Evolutionary conservation across 2,329 filamentous ascomycete genomes (phyloP), one percentile per base, ranked within the genome.

Genomic region (Metarhizium sp.): DNA sequence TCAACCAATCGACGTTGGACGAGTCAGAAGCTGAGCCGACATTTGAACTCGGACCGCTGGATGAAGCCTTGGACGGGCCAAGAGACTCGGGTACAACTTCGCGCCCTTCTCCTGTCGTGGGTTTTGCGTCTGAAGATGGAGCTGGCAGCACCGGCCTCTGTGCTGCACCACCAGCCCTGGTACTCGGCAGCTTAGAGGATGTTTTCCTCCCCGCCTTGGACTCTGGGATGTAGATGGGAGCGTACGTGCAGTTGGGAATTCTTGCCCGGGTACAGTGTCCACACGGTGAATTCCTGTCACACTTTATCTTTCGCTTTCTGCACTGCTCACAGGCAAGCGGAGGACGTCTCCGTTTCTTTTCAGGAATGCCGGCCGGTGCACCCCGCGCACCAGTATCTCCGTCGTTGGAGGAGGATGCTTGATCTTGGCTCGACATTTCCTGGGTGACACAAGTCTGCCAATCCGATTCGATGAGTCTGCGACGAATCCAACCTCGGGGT

Each of bases 241-340:
- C 70, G 60, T 83, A 86, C 1, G 78, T 73, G 61, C 84, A 86
- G 20, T 72, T 72, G 6, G 75, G 72, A 45, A 77, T 78, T 59
- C 76, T 76, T 25, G 80, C 79, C 59, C 78, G 77, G n/a, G 78
- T 57, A 62, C 84, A 86, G 56, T 83, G 81, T 57, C 72, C 75
- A 61, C 83, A 86, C 1, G 84, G 84, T 6, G 69, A 66, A 57
- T 77, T 76, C 51, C 80, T 78, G 62, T 86, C 78, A 62, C 83
- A 86, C 50, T 77, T 75, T 57, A 86, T 78, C 66, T 86, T 87
- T 45, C 81, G 79, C 55, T 69, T 75, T 47, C 82, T 73, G 62
- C 84, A 86, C 46, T 81, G 72, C 59, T 75, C 69, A 63, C 81
- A 85, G 1, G 81, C 81, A 36, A 76, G 66, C 3, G 73, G 67